A percentile compares a stretch with the other conserved stretches of the same genome.
Conservation (phyloP, 345 rosid species). For the Tarenaya hassleriana region DNA sequence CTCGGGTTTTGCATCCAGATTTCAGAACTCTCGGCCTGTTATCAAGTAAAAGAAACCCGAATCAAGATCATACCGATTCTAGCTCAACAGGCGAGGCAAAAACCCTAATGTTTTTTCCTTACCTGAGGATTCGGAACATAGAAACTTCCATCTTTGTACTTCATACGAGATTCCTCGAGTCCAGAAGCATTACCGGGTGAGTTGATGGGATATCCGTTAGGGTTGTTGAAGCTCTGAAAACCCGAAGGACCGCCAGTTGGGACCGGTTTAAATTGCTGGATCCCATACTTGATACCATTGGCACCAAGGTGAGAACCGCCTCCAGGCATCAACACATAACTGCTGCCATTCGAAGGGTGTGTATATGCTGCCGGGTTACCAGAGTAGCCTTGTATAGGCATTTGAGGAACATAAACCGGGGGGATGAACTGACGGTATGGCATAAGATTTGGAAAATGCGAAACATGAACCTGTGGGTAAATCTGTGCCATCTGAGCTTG, state of each 20-base stretch:
- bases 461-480: conserved; percentile 85
- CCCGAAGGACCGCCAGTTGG: conserved; percentile 58
- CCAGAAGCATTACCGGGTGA: conserved; percentile 69
- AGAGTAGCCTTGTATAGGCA: conserved; percentile 89
- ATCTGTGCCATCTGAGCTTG: conserved; percentile 59
- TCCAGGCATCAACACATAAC: conserved; percentile 84
- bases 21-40: conserved; percentile 84
- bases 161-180: conserved; percentile 80
- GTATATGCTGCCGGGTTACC: conserved; percentile 62
- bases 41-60: conserved; percentile 7
- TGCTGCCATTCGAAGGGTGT: conserved; percentile 79
- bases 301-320: conserved; percentile 63
- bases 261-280: conserved; percentile 79
- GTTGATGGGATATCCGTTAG: conserved; percentile 61
- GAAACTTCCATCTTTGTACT: conserved; percentile 73
- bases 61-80: too few species aligned
- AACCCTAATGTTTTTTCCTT: not conserved
- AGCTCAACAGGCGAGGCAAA: too few species aligned
- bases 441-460: conserved; percentile 74
- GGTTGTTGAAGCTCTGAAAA: conserved; percentile 54
- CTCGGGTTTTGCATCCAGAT: conserved; percentile 90
- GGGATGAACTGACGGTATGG: conserved; percentile 80
- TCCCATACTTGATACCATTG: conserved; percentile 77
- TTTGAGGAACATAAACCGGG: conserved; percentile 77
- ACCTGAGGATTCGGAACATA: conserved; percentile 89